Percentiles rank a stretch among this genome's conserved stretches.
These are phyloP conservation scores for Gyromitra esculenta DNA, from an alignment of 2,329 filamentous ascomycete species.

Conservation along the genomic window DNA sequence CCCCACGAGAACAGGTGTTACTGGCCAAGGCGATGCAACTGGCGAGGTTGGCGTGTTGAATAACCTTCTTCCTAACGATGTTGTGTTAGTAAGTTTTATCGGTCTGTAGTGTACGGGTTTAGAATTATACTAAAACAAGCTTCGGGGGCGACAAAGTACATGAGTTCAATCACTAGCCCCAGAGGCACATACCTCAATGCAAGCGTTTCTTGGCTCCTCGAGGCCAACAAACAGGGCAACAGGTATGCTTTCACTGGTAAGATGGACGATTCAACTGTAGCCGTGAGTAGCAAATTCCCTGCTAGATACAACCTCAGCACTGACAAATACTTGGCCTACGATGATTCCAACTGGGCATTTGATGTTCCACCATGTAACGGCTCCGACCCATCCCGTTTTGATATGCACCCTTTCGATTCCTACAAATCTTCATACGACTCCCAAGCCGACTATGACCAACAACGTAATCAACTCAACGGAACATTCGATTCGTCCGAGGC, in stretches of 20 bases:
- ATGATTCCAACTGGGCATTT: slow-evolving; percentile 22
- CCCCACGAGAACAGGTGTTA: neutral
- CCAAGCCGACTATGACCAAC: neutral
- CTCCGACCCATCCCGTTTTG: slow-evolving; percentile 1
- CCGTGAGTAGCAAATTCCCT: slow-evolving; percentile 3
- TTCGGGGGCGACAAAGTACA: neutral
- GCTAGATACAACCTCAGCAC: neutral
- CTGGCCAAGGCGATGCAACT: neutral
- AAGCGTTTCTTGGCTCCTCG: slow-evolving; percentile 17
- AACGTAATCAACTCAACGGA: slow-evolving; percentile 29
- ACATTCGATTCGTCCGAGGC: slow-evolving; percentile 26
- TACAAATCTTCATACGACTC: neutral
- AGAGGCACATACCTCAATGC: slow-evolving; percentile 8
- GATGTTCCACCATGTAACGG: slow-evolving; percentile 22
- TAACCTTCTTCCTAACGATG: slow-evolving; percentile 16
- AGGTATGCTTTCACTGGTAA: slow-evolving; percentile 18
- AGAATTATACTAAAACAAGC: neutral
- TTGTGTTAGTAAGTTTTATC: slow-evolving; percentile 13
- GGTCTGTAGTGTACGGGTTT: neutral
- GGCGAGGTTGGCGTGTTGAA: slow-evolving; percentile 1
- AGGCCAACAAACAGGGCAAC: neutral
- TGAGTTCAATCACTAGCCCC: slow-evolving; percentile 15
- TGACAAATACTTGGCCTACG: neutral
- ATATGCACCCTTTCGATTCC: slow-evolving; percentile 21
- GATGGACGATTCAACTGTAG: slow-evolving; percentile 9